Percentiles rank a stretch among this genome's conserved stretches.
Evolutionary conservation across 352 stramenopile genomes (phyloP).

Genomic region (Hyaloperonospora brassicae): DNA sequence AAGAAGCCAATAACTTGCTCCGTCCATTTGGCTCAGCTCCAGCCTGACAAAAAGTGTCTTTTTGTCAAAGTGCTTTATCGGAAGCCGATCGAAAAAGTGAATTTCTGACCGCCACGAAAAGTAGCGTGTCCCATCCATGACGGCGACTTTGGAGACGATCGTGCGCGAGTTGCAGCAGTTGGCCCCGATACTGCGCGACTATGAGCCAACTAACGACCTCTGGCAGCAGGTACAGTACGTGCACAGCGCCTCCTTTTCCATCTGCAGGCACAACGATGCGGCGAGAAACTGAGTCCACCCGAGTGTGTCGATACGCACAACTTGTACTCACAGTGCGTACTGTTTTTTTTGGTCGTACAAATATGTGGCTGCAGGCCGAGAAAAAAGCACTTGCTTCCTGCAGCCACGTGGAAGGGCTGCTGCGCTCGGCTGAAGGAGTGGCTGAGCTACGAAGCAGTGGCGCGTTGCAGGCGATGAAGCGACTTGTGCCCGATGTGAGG

Average conservation of each 20-base stretch:
- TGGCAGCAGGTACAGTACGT: constrained; percentile 46
- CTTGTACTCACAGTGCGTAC: neutral
- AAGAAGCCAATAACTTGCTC: too few relatives aligned
- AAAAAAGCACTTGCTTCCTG: constrained; percentile 37
- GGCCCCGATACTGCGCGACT: constrained; percentile 48
- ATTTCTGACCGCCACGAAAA: too few relatives aligned
- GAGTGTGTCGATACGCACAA: neutral
- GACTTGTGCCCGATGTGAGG: constrained; percentile 51
- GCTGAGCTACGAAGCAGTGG: constrained; percentile 45
- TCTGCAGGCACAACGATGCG: too few relatives aligned
- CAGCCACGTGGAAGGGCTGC: constrained; percentile 41
- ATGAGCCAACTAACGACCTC: constrained; percentile 37
- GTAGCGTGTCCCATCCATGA: constrained; percentile 6
- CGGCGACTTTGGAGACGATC: constrained; percentile 27
- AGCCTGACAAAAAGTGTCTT: too few relatives aligned
- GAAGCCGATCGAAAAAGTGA: too few relatives aligned
- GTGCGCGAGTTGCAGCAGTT: constrained; percentile 48
- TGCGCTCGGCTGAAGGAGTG: constrained; percentile 49
- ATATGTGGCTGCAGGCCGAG: constrained; percentile 33
- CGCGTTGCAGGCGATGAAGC: constrained; percentile 51
- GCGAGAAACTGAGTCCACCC: too few relatives aligned
- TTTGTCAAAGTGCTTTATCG: too few relatives aligned
- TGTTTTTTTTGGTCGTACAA: neutral
- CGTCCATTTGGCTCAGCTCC: too few relatives aligned
- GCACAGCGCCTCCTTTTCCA: neutral